A percentile compares a stretch with the other conserved stretches of the same genome.
These are phyloP conservation scores for Nannochloris sp. DNA, from an alignment of 139 green algal genomes.

Conservation along the genomic window DNA sequence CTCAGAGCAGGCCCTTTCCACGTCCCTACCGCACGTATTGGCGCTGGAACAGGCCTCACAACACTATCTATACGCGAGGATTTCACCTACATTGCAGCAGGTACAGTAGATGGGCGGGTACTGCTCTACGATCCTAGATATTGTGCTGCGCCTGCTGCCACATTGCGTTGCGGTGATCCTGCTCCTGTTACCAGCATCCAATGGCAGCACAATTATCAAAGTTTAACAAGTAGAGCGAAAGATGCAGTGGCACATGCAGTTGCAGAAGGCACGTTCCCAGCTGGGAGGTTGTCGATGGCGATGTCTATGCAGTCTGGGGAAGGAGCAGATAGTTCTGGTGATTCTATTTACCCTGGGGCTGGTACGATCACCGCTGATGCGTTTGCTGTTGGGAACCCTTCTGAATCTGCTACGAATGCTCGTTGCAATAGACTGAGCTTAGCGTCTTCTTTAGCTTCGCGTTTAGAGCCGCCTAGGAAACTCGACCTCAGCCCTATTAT, in stretches of 20 bases:
- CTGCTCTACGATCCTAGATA: slow-evolving; percentile 21
- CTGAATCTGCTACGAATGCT: neutral
- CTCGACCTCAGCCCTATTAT: neutral
- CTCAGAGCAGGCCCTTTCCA: neutral
- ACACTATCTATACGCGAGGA: slow-evolving; percentile 22
- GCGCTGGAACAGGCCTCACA: neutral
- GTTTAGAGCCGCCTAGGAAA: neutral
- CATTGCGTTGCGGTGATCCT: neutral
- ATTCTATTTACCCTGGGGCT: too few species aligned
- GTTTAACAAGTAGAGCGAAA: neutral
- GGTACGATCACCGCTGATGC: too few species aligned
- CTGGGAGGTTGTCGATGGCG: neutral
- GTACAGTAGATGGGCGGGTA: slow-evolving; percentile 16
- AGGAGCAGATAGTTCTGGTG: neutral
- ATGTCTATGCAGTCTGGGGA: neutral
- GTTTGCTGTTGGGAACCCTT: too few species aligned
- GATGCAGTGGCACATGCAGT: too few species aligned
- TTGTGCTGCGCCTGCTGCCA: neutral
- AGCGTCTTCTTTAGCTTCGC: too few species aligned
- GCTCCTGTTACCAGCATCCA: slow-evolving; percentile 13
- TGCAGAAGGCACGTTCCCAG: too few species aligned
- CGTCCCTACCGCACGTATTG: neutral
- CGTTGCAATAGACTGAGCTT: neutral
- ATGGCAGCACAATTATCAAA: slow-evolving; percentile 26
- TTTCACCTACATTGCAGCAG: slow-evolving; percentile 8